Evolutionary conservation across 805 yeast species (phyloP), one percentile per base, ranked within the genome.

Genomic region (Pichia nakasei): DNA sequence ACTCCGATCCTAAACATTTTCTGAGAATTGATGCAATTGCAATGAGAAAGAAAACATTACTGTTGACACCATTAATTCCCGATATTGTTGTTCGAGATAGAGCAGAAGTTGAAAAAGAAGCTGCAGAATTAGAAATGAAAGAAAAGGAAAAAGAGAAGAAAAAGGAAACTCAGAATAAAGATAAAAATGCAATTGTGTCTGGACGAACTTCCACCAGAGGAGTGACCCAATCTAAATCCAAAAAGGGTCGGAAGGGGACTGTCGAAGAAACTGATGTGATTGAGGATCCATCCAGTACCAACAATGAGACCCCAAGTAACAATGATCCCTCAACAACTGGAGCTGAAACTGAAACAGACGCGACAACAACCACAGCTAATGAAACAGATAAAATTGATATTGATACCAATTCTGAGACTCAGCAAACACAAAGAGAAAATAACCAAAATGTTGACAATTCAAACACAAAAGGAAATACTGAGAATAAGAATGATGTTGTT

Each of bases 1-100:
- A 93, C 61, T 82, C 96, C 0, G 97, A 93, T 56, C 97, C 98
- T 2, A 82, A 80, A 47, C 97, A 93, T 61, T 91, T 85, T 52
- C 61, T 93, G 37, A 70, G 99, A 39, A 85, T 79, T 0, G 97
- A 93, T 65, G 98, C 98, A 0, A 64, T 85, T 39, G 96, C 97
- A 2, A 94, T 93, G 98, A 95, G 88, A 54, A 87, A 87, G 63
- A 86, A 85, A 58, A 80, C 97, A 0, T 59, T 78, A 42, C 72
- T 79, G 38, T 68, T 93, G 42, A 73, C 78, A 6, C 95, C 96
- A 0, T 66, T 86, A 48, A 91, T 93, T 34, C 99, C 99, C 0
- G 94, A 93, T 55, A 85, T 93, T 42, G 72, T 76, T 0, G 74
- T 93, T 5, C 71, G 88, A 52, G 87, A 76, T 54, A 63, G 91